Percentiles rank a stretch among this genome's conserved stretches.
phyloP scores from a whole-genome alignment of 2,329 filamentous ascomycete species.

The Cladosporium sp. region DNA sequence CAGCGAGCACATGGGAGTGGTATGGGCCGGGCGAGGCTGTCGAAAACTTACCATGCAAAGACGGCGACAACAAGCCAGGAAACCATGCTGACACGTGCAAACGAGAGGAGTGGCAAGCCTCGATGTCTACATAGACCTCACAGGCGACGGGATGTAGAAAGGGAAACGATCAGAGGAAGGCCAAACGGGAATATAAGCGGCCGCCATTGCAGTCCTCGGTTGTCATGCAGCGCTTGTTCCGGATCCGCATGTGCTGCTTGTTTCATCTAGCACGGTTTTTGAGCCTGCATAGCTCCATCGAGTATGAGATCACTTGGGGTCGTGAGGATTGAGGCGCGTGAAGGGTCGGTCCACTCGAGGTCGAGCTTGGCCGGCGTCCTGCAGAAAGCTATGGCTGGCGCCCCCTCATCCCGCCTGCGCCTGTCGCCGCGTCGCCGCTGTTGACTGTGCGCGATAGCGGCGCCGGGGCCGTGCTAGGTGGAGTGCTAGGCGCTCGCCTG shows the following conservation, averaged over 20 bases:
- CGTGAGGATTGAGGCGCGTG: constrained; percentile 18
- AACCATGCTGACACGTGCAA: constrained; percentile 29
- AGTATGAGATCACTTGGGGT: constrained; percentile 23
- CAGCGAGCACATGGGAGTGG: not conserved
- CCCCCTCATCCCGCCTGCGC: constrained; percentile 17
- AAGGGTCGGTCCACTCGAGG: constrained; percentile 22
- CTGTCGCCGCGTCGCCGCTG: no score
- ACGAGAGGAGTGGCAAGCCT: constrained; percentile 26
- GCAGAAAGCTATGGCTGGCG: constrained; percentile 24
- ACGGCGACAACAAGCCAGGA: constrained; percentile 29
- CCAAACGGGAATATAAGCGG: constrained; percentile 26
- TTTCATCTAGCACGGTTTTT: constrained; percentile 20
- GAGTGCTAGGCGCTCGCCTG: no score
- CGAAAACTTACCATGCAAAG: constrained; percentile 27
- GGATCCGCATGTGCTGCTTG: constrained; percentile 24
- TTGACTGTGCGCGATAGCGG: constrained; percentile 5
- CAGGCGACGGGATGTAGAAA: constrained; percentile 19
- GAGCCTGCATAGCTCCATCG: constrained; percentile 19
- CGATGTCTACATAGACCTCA: constrained; percentile 25
- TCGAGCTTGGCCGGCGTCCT: constrained; percentile 18
- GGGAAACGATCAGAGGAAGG: constrained; percentile 12
- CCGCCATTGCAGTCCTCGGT: constrained; percentile 25
- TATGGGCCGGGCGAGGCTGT: no score
- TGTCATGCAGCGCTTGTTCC: constrained; percentile 28
- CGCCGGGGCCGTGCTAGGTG: constrained; percentile 10